Evolutionary conservation across 1,284 basidiomycete genomes (phyloP), one percentile per base, ranked within the genome.

Genomic region (Cryptococcus floricola): DNA sequence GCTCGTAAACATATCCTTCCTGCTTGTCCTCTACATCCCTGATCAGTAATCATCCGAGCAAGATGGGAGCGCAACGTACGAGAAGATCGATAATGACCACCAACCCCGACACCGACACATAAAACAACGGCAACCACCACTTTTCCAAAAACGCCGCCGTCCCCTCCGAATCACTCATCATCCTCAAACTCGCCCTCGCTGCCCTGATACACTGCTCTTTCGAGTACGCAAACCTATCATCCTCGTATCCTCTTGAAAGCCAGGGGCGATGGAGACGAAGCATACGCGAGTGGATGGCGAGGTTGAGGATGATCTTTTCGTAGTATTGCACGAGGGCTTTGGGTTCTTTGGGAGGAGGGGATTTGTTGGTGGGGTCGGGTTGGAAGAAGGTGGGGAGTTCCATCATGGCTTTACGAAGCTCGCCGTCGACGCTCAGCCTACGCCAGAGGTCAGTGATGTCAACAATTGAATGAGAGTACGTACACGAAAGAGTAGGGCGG

Each of bases 1-100:
- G n/a, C 59, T 58, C 39, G 61, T 66, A 38, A 71, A 65, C 71
- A 77, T 71, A 14, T 74, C 68, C 19, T 62, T 58, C 27, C 66
- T 54, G 8, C 66, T 60, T 6, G 72, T 74, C 19, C 73, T 68
- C 62, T 66, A 27, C n/a, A 43, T 5, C 9, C 3, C 10, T 16
- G 6, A 41, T 60, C 51, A 52, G 53, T 31, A 14, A 10, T 25
- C 14, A 18, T 18, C 13, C n/a, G 2, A 37, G 13, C 37, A 34
- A 12, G 23, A 41, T 9, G n/a, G 27, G 14, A 16, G 31, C 18
- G 16, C 13, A 5, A 60, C 69, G 66, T 37, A 70, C 69, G 45
- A 78, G 63, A 13, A 78, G 63, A 56, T 78, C 77, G 50, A 75
- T 80, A 55, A 77, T 73, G 38, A 78, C 63, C 19, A 79, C 75